A percentile compares a stretch with the other conserved stretches of the same genome.
These are phyloP conservation scores for Silene latifolia DNA, from an alignment of 148 eudicot genomes.

Conservation along the genomic window DNA sequence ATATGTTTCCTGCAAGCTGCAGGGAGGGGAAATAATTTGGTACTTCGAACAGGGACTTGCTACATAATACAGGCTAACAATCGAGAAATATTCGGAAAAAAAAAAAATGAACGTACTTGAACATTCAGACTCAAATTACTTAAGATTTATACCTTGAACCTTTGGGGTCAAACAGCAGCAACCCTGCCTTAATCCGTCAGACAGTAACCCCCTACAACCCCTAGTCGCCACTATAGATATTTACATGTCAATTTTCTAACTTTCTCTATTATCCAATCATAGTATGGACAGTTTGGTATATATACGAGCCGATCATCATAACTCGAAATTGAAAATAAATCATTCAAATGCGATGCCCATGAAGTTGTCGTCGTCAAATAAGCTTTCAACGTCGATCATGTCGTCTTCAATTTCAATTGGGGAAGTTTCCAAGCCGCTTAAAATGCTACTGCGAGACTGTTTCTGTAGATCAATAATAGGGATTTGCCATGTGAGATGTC, in stretches of 20 bases:
- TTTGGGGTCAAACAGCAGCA: constrained; percentile 15
- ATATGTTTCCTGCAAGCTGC: too few relatives aligned
- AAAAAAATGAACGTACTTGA: not conserved
- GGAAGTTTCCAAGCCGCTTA: constrained; percentile 23
- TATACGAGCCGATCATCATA: constrained; percentile 26
- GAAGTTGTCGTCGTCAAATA: constrained; percentile 40
- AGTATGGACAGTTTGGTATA: constrained; percentile 13
- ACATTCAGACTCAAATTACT: constrained; percentile 7
- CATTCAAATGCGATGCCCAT: constrained; percentile 44
- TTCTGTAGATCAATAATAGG: constrained; percentile 6
- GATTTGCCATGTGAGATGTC: not conserved
- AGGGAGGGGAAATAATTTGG: too few relatives aligned
- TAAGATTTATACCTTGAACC: constrained; percentile 6
- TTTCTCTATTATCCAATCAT: constrained; percentile 14
- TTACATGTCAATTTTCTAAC: constrained; percentile 20
- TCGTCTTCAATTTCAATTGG: constrained; percentile 35
- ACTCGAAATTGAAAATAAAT: not conserved
- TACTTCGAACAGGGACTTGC: too few relatives aligned
- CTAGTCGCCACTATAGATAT: constrained; percentile 26
- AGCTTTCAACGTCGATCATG: constrained; percentile 41
- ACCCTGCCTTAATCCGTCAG: constrained; percentile 20
- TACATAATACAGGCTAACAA: not conserved
- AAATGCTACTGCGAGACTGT: constrained; percentile 18
- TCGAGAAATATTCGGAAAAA: not conserved
- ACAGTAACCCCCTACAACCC: constrained; percentile 7